Evolutionary conservation across 208 protist genomes (phyloP), one percentile per base, ranked within the genome.

Genomic region (Trypanosoma mega): DNA sequence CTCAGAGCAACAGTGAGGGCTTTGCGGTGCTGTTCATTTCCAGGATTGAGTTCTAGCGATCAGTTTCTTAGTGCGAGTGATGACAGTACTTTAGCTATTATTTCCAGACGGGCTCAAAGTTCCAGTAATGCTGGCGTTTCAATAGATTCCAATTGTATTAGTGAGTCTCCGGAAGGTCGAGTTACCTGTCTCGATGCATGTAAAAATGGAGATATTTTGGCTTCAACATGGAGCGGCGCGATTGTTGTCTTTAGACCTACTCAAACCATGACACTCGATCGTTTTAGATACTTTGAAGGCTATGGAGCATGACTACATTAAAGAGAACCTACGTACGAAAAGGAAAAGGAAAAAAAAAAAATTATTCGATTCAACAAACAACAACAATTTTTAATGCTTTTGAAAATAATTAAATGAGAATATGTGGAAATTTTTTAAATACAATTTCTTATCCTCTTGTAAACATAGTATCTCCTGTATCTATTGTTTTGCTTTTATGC

Each of bases 11-110:
- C 74, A 5, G 78, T 92, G 39, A 70, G 68, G 8, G 53, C 54
- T 16, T 65, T 90, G 53, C 50, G 60, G 34, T 74, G 67, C 24
- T 51, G 20, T 63, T 54, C 65, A 7, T 30, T 64, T 0, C 36
- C 65, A 26, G 51, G 45, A 11, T 53, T 74, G 12, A 74, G 78
- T 50, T 70, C 70, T 31, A 16, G 50, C 0, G 63, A 65, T 31
- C 55, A 66, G 20, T 85, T 90, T 51, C 74, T 87, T 47, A 82
- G 63, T 37, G 61, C 77, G 8, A 82, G 77, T 43, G 66, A 86
- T 37, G 83, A 87, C 60, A 64, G 63, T 21, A 71, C 72, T 14
- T 63, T 87, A 14, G 70, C 70, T 5, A 59, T 82, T 37, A 85
- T 78, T 78, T 73, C 74, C n/a, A 30, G 69, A 3, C 68, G 76